Conservation (phyloP, 805 yeast genomes). For the Jamesozyma rosinii region DNA sequence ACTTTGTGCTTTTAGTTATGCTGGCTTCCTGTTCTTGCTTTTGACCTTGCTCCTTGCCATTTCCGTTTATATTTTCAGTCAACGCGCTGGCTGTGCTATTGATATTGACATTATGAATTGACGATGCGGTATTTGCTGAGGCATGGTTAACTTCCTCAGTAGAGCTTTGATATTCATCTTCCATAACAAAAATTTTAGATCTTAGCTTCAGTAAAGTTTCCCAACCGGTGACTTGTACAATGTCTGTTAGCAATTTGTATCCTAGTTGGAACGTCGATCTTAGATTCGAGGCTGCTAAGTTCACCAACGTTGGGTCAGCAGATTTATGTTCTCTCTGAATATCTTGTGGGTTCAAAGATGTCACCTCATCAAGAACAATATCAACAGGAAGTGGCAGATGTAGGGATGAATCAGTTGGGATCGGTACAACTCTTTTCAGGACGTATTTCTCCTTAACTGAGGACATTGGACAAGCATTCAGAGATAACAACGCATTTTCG, state of each 20-base stretch:
- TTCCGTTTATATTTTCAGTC: neutral
- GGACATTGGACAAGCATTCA: constrained; percentile 73
- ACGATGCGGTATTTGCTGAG: constrained; percentile 5
- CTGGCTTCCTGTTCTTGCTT: neutral
- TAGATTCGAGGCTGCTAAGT: constrained; percentile 61
- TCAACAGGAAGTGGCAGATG: constrained; percentile 73
- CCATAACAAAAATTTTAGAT: constrained; percentile 61
- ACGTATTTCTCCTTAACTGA: constrained; percentile 59
- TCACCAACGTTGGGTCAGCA: constrained; percentile 52
- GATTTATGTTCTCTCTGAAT: constrained; percentile 56
- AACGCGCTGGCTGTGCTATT: neutral
- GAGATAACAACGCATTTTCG: constrained; percentile 61
- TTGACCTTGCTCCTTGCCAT: neutral
- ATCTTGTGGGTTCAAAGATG: constrained; percentile 55
- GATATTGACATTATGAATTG: constrained; percentile 1
- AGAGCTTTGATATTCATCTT: constrained; percentile 41
- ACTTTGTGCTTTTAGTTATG: neutral
- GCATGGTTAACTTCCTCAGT: constrained; percentile 14
- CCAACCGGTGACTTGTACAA: constrained; percentile 67
- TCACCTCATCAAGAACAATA: constrained; percentile 60
- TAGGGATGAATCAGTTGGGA: constrained; percentile 30
- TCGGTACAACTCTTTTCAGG: constrained; percentile 50
- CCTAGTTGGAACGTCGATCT: constrained; percentile 48
- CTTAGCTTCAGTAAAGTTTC: constrained; percentile 51
- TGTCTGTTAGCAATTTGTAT: constrained; percentile 53